Percentiles rank a stretch among this genome's conserved stretches.
These are phyloP conservation scores for Cyberlindnera misumaiensis DNA, from an alignment of 805 yeast species.

Conservation along the genomic window DNA sequence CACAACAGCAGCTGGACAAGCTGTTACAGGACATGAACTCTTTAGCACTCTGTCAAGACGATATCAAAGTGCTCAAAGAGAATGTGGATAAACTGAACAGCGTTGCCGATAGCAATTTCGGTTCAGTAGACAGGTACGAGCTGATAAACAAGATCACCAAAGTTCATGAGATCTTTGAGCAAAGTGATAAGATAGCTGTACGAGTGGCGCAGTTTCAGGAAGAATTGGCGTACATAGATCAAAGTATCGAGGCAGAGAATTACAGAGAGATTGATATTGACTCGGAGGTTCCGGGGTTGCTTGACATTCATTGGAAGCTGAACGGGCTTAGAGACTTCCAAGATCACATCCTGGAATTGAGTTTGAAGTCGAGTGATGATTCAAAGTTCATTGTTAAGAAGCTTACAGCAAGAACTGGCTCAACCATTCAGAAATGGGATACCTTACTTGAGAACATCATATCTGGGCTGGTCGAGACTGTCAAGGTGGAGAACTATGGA, in stretches of 20 bases:
- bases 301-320: conserved; percentile 63
- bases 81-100: conserved; percentile 38
- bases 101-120: conserved; percentile 48
- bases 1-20: conserved; percentile 45
- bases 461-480: conserved; percentile 62
- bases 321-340: conserved; percentile 69
- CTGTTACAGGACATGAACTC: conserved; percentile 39
- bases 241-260: conserved; percentile 42
- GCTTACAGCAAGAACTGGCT: conserved; percentile 38
- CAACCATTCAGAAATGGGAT: conserved; percentile 53
- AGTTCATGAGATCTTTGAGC: conserved; percentile 65
- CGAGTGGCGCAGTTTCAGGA: conserved; percentile 53
- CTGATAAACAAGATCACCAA: conserved; percentile 60
- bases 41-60: conserved; percentile 33
- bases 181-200: conserved; percentile 56
- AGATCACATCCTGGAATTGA: conserved; percentile 62
- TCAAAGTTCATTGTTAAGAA: conserved; percentile 57
- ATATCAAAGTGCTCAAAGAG: conserved; percentile 44
- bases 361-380: conserved; percentile 51
- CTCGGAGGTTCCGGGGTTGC: conserved; percentile 44
- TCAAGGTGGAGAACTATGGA: conserved; percentile 60
- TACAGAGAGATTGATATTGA: conserved; percentile 34
- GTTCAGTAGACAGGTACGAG: conserved; percentile 59
- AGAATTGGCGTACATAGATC: conserved; percentile 43
- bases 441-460: conserved; percentile 57